Evolutionary conservation across 2,329 filamentous ascomycete species (phyloP).

Genomic region (Colletotrichum coccodes): DNA sequence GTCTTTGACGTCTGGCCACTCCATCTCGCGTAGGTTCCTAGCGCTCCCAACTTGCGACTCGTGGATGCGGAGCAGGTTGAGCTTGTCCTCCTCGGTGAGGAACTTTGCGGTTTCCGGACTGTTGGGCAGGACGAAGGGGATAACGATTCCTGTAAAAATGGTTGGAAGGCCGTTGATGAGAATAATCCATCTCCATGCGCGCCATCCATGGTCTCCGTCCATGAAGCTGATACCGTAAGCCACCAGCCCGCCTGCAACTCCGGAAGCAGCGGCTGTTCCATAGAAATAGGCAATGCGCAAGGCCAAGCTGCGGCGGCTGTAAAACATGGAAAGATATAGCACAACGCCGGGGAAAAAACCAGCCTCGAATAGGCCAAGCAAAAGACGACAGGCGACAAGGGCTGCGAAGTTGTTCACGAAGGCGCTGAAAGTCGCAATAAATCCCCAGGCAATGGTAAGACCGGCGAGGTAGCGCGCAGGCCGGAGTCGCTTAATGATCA

Average conservation of each 20-base stretch:
- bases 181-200: slow-evolving; percentile 80
- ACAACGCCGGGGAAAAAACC: slow-evolving; percentile 77
- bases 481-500: slow-evolving; percentile 68
- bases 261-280: slow-evolving; percentile 75
- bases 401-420: slow-evolving; percentile 72
- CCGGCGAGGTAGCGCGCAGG: slow-evolving; percentile 56
- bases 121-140: slow-evolving; percentile 65
- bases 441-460: slow-evolving; percentile 72
- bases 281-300: slow-evolving; percentile 80
- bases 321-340: slow-evolving; percentile 81
- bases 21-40: slow-evolving; percentile 55
- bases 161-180: slow-evolving; percentile 62
- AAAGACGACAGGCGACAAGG: slow-evolving; percentile 72
- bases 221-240: slow-evolving; percentile 80
- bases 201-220: slow-evolving; percentile 63
- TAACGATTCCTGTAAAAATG: slow-evolving; percentile 60
- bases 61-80: slow-evolving; percentile 46
- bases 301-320: slow-evolving; percentile 77
- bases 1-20: slow-evolving; percentile 70
- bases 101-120: slow-evolving; percentile 48
- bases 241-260: slow-evolving; percentile 77
- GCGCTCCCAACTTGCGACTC: slow-evolving; percentile 55
- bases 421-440: slow-evolving; percentile 75
- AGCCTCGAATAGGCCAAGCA: slow-evolving; percentile 76
- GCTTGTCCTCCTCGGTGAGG: slow-evolving; percentile 42